Evolutionary conservation across 1,284 basidiomycete genomes (phyloP).

Genomic region (Cutaneotrichosporon cavernicola): DNA sequence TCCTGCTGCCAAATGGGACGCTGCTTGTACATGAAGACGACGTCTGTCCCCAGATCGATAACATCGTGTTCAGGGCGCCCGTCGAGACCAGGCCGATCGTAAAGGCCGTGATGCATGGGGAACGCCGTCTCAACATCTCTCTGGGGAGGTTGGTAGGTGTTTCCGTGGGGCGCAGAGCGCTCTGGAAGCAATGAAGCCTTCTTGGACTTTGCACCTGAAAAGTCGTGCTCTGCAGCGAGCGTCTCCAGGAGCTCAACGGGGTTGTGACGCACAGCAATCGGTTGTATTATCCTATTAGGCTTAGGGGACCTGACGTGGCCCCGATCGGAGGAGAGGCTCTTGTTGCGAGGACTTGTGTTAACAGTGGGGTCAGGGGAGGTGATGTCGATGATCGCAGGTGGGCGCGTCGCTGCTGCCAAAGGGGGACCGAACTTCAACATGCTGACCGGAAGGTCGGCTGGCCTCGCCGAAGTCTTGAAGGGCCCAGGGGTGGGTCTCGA

Average conservation of each 20-base stretch:
- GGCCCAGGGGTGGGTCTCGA: neutral
- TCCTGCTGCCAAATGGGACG: neutral
- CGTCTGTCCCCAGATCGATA: neutral
- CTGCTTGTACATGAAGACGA: neutral
- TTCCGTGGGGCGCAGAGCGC: neutral
- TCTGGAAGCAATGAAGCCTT: neutral
- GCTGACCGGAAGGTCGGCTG: neutral
- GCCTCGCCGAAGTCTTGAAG: neutral
- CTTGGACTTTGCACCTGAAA: neutral
- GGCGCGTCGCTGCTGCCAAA: neutral
- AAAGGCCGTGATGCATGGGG: neutral
- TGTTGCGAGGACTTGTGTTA: neutral
- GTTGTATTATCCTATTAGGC: neutral
- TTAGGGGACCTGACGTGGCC: neutral
- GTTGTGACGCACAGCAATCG: neutral
- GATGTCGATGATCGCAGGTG: neutral
- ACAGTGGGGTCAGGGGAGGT: neutral
- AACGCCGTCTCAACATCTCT: neutral
- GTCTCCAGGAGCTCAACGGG: neutral
- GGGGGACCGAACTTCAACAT: neutral
- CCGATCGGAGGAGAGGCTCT: neutral
- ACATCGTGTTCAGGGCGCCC: neutral
- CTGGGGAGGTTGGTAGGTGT: neutral
- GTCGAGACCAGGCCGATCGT: neutral
- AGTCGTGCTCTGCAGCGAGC: neutral